Percentiles rank a stretch among this genome's conserved stretches.
Conservation (phyloP, 768 basidiomycete species). For the Podaxis sp. region DNA sequence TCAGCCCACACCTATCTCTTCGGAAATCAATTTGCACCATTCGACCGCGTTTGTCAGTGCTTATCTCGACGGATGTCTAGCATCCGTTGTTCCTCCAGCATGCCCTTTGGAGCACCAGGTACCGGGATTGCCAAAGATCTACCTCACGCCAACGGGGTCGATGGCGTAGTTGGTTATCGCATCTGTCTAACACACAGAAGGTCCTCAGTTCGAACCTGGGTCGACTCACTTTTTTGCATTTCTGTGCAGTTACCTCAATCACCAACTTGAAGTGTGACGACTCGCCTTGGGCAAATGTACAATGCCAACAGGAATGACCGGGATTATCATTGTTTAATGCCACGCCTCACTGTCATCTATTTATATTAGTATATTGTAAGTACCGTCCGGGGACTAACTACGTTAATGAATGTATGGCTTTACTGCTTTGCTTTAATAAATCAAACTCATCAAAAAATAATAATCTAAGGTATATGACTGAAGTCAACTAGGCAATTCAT, state of each 20-base stretch:
- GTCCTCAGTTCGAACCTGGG: constrained; percentile 10
- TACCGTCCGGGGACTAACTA: neutral
- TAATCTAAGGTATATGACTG: neutral
- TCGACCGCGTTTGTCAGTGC: neutral
- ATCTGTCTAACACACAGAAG: constrained; percentile 66
- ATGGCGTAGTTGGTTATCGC: constrained; percentile 85
- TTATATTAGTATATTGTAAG: neutral
- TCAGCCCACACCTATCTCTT: neutral
- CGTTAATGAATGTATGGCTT: neutral
- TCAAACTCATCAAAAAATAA: neutral
- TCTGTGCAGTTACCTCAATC: neutral
- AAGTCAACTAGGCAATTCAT: neutral
- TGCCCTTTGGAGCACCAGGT: neutral
- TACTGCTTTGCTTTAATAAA: no score
- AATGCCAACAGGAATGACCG: neutral
- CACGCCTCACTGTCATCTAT: neutral
- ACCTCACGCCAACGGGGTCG: constrained; percentile 28
- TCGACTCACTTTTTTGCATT: neutral
- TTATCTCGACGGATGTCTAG: neutral
- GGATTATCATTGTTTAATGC: neutral
- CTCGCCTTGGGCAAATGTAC: neutral
- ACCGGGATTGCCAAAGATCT: neutral
- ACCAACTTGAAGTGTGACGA: neutral
- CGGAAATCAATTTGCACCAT: neutral
- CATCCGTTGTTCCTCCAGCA: neutral